Evolutionary conservation across 495 filamentous ascomycete genomes (phyloP), one percentile per base, ranked within the genome.

Genomic region (Poronia punctata): DNA sequence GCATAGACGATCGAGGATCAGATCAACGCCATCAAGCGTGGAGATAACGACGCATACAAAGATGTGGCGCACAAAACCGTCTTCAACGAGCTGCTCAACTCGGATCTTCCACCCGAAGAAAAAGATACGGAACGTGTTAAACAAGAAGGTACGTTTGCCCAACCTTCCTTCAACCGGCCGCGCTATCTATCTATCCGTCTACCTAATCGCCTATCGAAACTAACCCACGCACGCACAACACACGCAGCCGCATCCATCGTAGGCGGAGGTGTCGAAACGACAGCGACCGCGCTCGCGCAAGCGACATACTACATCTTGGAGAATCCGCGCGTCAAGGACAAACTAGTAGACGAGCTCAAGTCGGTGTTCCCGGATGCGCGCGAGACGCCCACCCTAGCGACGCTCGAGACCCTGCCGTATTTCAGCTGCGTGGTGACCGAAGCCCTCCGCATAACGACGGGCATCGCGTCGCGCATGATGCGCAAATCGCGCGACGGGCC

Each of bases 351-450:
- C 2, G 61, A 66, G 31, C 32, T 68, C 9, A 40, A 40, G 8
- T 21, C 36, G 8, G 50, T 29, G 3, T 55, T 53, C 5, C 45
- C 52, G 1, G 48, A 46, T 23, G 17, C 41, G 10, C 38, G 34
- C 7, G 38, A 35, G 7, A 48, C 41, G 0, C 56, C 40, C 1
- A 31, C 36, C 3, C 52, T 45, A 38, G 36, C 42, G 14, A 41
- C 54, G 24, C 46, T 65, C 5, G 43, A 50, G 27, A 50, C 52
- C 19, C 49, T 64, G 17, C 40, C 53, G 3, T 73, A 69, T 39
- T 46, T 71, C n/a, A 46, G 28, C 2, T 62, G 60, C 5, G 49
- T 64, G n/a, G 50, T 69, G 23, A 49, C 54, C 15, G 65, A 70
- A 45, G 50, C 51, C 35, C 49, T 72, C 7, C 32, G 26, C 4